Conservation (phyloP, 208 protist genomes). For the Trypanosomatidae sp. region DNA sequence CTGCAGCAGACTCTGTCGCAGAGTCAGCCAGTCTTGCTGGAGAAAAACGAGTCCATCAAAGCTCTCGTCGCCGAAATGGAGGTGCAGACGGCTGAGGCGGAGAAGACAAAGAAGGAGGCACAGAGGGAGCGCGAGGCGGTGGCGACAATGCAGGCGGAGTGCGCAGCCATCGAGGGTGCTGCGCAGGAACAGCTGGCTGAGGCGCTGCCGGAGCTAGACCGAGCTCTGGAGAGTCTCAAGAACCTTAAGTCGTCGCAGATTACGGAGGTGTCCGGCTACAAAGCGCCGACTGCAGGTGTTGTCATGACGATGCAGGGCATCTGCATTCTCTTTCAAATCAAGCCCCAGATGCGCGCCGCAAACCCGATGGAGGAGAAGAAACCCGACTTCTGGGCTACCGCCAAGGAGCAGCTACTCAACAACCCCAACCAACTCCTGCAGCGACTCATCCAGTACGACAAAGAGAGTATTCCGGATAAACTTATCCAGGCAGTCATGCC, state of each 20-base stretch:
- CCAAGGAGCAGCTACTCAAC: constrained; percentile 92
- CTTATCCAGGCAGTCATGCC: constrained; percentile 95
- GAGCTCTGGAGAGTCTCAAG: constrained; percentile 94
- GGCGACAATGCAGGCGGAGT: constrained; percentile 91
- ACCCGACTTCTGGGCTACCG: constrained; percentile 96
- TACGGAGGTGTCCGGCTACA: constrained; percentile 96
- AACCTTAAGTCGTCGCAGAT: constrained; percentile 97
- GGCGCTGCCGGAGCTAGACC: constrained; percentile 97
- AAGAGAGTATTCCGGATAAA: constrained; percentile 95
- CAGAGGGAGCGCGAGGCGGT: constrained; percentile 93
- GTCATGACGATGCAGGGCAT: constrained; percentile 98
- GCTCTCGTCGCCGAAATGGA: constrained; percentile 93
- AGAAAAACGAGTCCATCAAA: constrained; percentile 95
- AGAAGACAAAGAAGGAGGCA: constrained; percentile 91
- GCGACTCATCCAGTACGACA: constrained; percentile 95
- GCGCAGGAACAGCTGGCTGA: constrained; percentile 95
- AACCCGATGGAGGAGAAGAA: constrained; percentile 96
- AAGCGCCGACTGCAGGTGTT: constrained; percentile 95
- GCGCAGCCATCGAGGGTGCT: constrained; percentile 94
- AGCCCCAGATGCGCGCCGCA: constrained; percentile 93
- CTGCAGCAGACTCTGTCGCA: constrained; percentile 95
- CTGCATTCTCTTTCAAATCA: constrained; percentile 97
- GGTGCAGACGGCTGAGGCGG: constrained; percentile 92
- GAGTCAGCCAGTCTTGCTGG: constrained; percentile 95
- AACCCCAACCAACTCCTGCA: constrained; percentile 93